Base-by-base conservation (phyloP, 108 stramenopile genomes). In the Cyclotella atomus region DNA sequence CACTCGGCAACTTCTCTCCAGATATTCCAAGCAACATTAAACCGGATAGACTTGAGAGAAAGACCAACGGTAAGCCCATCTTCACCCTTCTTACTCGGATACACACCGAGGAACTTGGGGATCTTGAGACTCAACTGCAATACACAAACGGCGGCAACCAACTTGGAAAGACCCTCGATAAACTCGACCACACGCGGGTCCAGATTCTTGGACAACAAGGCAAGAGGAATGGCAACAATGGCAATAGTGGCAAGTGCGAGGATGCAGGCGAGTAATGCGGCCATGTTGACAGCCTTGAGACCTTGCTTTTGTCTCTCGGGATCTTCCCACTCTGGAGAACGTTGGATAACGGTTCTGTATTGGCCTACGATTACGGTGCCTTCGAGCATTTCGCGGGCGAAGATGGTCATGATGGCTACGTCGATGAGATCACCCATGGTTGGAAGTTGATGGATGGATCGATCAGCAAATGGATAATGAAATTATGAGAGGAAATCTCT, bases 11-110 rank as follows among this genome's bases (percentile, higher is more conserved):
- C 85, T 69, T 93, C 92, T 54, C 92, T 75, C 92, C 89, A 93
- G 53, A 93, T 85, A 46, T 93, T 93, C 92, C 92, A 93, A 25
- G 89, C 89, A 33, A 93, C 87, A 68, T 93, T 93, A 84, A 93
- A 93, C 9, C 82, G 83, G 50, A 93, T 93, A 5, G 87, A 88
- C 41, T 76, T 71, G 19, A 89, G 59, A 12, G 88, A 66, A 27
- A 93, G 81, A 14, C 79, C 82, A 27, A 79, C 50, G 12, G 50
- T 63, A 27, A 44, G 65, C 19, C 82, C 86, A 38, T 68, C 65
- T 35, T 32, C 29, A 19, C 28, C 68, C 53, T 83, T 81, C 75
- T 68, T 81, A 55, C 83, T 85, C 17, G 85, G 78, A 66, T 93
- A 93, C 7, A 90, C 45, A 3, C 88, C 92, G 15, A 93, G 76